Conservation (phyloP, 2,329 filamentous ascomycete genomes). For the Penicillium concentricum region DNA sequence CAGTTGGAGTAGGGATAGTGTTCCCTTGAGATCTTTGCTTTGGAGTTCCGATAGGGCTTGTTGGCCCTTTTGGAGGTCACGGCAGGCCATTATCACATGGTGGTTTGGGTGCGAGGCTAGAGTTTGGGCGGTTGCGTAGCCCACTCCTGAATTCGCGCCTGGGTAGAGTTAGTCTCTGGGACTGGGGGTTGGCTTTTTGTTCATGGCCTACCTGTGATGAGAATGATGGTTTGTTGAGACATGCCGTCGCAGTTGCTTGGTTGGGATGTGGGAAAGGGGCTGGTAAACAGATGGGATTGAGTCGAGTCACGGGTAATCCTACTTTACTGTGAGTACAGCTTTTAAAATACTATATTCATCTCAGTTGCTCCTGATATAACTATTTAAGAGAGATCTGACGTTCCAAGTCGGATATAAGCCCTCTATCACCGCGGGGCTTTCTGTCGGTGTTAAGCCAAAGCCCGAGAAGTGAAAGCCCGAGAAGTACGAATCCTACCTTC, state of each 20-base stretch:
- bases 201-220: conserved; percentile 7
- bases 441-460: neutral
- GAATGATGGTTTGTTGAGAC: conserved; percentile 4
- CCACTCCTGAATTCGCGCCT: conserved; percentile 24
- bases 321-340: neutral
- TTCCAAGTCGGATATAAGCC: neutral
- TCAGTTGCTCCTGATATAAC: too few species aligned
- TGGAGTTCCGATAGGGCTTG: conserved; percentile 11
- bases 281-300: neutral
- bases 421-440: neutral
- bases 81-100: conserved; percentile 19
- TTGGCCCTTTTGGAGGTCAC: conserved; percentile 9
- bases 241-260: neutral
- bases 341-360: neutral
- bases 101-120: conserved; percentile 12
- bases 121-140: conserved; percentile 18
- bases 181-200: neutral
- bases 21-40: conserved; percentile 22
- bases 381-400: neutral
- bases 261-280: neutral
- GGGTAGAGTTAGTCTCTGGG: neutral
- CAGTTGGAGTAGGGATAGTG: conserved; percentile 34
- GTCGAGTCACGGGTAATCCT: neutral
- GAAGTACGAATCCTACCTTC: too few species aligned
- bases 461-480: too few species aligned